Evolutionary conservation across 495 filamentous ascomycete species (phyloP).

Genomic region (Neurospora sp.): DNA sequence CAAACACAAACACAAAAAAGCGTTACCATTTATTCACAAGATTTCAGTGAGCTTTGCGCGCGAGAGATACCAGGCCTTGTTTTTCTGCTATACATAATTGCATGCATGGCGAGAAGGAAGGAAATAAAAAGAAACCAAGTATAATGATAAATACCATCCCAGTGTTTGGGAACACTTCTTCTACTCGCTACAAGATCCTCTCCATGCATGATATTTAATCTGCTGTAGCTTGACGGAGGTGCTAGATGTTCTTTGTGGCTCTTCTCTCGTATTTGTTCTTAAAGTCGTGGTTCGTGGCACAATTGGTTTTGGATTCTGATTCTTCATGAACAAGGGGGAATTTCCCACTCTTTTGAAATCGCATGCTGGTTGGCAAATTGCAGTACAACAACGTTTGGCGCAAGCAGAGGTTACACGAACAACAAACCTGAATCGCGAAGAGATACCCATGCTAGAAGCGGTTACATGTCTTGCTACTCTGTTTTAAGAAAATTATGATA

Average conservation of each 20-base stretch:
- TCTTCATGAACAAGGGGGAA: neutral
- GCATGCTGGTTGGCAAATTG: neutral
- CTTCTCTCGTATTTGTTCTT: neutral
- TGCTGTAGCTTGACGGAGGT: neutral
- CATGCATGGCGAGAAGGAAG: neutral
- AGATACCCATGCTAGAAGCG: neutral
- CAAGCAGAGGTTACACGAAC: neutral
- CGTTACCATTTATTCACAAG: neutral
- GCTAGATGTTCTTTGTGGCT: neutral
- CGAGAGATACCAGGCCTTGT: neutral
- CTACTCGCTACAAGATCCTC: neutral
- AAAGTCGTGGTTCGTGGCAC: neutral
- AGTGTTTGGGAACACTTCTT: neutral
- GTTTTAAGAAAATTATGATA: neutral
- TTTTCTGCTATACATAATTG: neutral
- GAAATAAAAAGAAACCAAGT: neutral
- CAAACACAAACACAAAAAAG: neutral
- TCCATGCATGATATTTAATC: neutral
- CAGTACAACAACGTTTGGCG: neutral
- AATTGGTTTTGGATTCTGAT: neutral
- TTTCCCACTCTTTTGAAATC: neutral
- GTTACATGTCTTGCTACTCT: neutral
- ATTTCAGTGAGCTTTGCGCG: neutral
- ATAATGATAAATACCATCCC: neutral
- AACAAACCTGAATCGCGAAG: neutral